Evolutionary conservation across 345 rosid genomes (phyloP).

Genomic region (Zanthoxylum bungeanum): DNA sequence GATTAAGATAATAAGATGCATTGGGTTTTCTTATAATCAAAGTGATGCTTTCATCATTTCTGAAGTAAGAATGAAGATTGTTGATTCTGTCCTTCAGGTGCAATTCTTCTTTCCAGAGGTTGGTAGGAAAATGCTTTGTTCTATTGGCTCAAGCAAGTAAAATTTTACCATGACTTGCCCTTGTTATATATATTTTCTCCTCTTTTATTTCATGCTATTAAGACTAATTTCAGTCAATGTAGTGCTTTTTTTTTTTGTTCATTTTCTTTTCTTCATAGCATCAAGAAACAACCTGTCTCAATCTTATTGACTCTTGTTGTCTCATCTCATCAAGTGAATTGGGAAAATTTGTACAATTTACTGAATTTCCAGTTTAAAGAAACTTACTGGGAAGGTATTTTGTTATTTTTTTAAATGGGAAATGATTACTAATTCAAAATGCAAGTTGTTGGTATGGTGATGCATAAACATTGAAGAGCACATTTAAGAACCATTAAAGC

Average conservation of each 20-base stretch:
- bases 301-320: not conserved
- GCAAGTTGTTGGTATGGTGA: not conserved
- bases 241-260: too few species aligned
- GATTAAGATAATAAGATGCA: not conserved
- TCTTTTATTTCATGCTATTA: not conserved
- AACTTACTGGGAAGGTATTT: not conserved
- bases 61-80: slow-evolving; percentile 10
- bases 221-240: not conserved
- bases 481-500: not conserved
- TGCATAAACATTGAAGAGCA: not conserved
- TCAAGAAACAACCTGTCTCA: not conserved
- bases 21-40: slow-evolving; percentile 18
- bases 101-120: slow-evolving; percentile 3
- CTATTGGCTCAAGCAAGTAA: not conserved
- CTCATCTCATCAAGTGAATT: not conserved
- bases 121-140: not conserved
- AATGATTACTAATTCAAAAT: not conserved
- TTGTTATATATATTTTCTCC: not conserved
- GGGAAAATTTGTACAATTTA: not conserved
- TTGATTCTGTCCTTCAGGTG: slow-evolving; percentile 16
- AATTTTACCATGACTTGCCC: not conserved
- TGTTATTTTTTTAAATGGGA: not conserved
- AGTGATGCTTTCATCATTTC: slow-evolving; percentile 22
- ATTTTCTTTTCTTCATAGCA: not conserved
- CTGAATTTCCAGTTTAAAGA: not conserved